These are phyloP conservation scores for Emmonsia crescens DNA, from an alignment of 2,329 filamentous ascomycete species.

Conservation along the genomic window DNA sequence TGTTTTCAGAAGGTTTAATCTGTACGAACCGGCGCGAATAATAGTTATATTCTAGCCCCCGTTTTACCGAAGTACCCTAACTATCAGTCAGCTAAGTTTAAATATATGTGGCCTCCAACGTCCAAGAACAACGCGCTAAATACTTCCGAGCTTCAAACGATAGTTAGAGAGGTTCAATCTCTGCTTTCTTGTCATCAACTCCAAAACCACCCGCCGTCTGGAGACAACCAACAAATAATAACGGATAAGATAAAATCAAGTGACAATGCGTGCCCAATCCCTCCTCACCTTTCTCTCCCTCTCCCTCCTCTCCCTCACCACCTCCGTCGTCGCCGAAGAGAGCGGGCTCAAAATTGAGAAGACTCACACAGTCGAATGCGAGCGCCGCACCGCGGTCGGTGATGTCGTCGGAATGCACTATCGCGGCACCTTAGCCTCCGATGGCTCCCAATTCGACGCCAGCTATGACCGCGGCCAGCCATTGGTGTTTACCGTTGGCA, in stretches of 20 bases:
- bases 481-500: constrained; percentile 68
- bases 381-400: constrained; percentile 62
- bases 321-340: constrained; percentile 34
- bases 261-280: constrained; percentile 4
- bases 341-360: constrained; percentile 65
- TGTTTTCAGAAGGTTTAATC: too few species aligned
- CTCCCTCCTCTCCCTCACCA: constrained; percentile 26
- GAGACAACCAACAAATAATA: background rate
- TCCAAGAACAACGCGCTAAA: background rate
- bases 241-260: background rate
- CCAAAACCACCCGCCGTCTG: background rate
- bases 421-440: constrained; percentile 62
- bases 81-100: too few species aligned
- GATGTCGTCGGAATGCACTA: constrained; percentile 85
- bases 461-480: constrained; percentile 67
- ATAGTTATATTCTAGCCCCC: too few species aligned
- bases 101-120: background rate
- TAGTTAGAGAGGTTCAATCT: background rate
- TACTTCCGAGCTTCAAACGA: background rate
- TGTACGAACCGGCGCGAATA: too few species aligned
- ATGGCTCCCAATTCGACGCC: constrained; percentile 74
- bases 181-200: background rate
- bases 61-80: too few species aligned
- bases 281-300: constrained; percentile 14
- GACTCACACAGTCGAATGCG: constrained; percentile 59